A percentile compares a stretch with the other conserved stretches of the same genome.
Conservation (phyloP, 495 filamentous ascomycete species). For the Xylaria flabelliformis region DNA sequence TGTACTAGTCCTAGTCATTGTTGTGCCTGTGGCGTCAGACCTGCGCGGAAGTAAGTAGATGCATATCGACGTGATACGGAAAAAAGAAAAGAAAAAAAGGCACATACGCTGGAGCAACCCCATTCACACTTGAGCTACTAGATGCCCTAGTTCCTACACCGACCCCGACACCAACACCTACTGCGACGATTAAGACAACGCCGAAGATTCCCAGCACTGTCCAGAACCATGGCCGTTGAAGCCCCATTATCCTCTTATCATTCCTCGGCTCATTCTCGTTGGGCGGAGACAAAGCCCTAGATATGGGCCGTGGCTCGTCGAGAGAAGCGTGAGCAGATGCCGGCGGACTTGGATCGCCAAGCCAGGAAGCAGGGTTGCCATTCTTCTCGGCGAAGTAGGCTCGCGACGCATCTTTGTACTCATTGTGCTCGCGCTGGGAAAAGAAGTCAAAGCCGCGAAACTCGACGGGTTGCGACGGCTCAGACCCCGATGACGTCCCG, state of each 20-base stretch:
- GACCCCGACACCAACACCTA: constrained; percentile 50
- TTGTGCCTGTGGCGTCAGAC: constrained; percentile 1
- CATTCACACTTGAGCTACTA: neutral
- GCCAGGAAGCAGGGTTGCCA: constrained; percentile 36
- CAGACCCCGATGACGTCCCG: constrained; percentile 2
- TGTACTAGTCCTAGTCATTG: constrained; percentile 7
- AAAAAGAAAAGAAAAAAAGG: neutral
- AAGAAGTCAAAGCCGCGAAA: constrained; percentile 43
- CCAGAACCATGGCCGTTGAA: constrained; percentile 38
- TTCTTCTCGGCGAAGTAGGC: constrained; percentile 39
- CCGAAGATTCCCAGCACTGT: constrained; percentile 39
- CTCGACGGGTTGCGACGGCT: constrained; percentile 31
- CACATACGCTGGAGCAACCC: constrained; percentile 19
- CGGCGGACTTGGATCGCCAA: constrained; percentile 39
- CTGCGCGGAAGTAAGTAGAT: neutral
- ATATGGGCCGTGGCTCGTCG: constrained; percentile 11
- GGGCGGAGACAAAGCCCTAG: neutral
- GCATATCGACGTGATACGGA: neutral
- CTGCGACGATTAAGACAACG: constrained; percentile 42
- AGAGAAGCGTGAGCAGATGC: constrained; percentile 32
- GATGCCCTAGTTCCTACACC: constrained; percentile 24
- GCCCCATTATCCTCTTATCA: constrained; percentile 33
- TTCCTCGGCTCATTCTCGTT: neutral
- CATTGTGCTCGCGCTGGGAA: constrained; percentile 39
- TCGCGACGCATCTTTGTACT: constrained; percentile 37